Percentiles rank a stretch among this genome's conserved stretches.
Evolutionary conservation across 1,284 basidiomycete genomes (phyloP).

Genomic region (Puccinia horiana): DNA sequence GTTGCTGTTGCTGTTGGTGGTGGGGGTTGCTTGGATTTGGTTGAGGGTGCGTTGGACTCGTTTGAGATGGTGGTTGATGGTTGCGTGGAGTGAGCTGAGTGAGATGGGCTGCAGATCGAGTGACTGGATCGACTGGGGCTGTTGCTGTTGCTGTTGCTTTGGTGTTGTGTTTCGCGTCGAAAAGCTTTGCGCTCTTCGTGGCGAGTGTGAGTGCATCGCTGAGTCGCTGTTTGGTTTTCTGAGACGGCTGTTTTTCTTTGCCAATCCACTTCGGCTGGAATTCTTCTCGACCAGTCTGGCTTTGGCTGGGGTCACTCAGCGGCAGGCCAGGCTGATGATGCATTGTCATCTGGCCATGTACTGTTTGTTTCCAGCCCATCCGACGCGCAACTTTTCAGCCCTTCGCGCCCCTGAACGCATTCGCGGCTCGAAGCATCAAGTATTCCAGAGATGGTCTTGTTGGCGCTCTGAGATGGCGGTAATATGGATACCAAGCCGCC

Average conservation of each 20-base stretch:
- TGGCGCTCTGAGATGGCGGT: too few species aligned
- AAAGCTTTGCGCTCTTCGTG: slow-evolving; percentile 5
- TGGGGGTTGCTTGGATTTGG: background rate
- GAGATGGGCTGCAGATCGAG: slow-evolving; percentile 19
- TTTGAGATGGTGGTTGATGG: background rate
- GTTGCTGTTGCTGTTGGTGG: background rate
- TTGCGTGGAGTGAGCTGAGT: slow-evolving; percentile 2
- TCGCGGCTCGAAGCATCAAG: too few species aligned
- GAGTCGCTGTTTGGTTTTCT: background rate
- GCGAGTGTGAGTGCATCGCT: background rate
- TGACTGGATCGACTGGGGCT: slow-evolving; percentile 20
- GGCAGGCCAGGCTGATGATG: too few species aligned
- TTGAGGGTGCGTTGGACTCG: background rate
- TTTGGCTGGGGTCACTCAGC: too few species aligned
- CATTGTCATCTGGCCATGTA: too few species aligned
- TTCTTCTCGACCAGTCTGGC: too few species aligned
- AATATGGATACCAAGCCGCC: too few species aligned
- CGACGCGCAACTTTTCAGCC: too few species aligned
- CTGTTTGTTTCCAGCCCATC: too few species aligned
- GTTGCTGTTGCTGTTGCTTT: background rate
- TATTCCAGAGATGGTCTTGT: too few species aligned
- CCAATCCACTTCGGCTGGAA: too few species aligned
- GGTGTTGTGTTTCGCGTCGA: slow-evolving; percentile 12
- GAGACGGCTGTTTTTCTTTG: background rate
- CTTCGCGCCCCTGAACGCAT: too few species aligned